Conservation (phyloP, 2,329 filamentous ascomycete genomes). For the Fusarium sp. region DNA sequence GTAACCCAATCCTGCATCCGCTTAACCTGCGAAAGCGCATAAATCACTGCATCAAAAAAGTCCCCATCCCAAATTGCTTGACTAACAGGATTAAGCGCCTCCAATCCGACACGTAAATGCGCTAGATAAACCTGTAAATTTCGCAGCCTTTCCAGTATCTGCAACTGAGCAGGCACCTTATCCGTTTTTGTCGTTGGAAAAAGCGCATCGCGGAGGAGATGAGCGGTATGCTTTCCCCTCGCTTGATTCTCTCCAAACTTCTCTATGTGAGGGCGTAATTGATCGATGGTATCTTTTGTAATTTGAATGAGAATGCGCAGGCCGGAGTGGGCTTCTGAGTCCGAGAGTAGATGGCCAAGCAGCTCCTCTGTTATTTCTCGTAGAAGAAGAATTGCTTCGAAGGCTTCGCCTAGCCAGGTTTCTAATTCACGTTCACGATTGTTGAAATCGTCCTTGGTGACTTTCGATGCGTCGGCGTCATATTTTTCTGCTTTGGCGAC, state of each 20-base stretch:
- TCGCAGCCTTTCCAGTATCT: background rate
- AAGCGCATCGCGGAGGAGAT: background rate
- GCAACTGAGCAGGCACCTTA: rapidly evolving
- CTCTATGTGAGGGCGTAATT: rapidly evolving
- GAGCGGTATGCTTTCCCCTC: rapidly evolving
- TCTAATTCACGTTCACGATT: background rate
- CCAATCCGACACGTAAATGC: rapidly evolving
- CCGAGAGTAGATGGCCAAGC: background rate
- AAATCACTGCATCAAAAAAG: background rate
- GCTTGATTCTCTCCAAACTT: background rate
- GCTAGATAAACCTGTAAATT: background rate
- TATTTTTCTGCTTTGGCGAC: background rate
- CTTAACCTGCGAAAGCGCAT: background rate
- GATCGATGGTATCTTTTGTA: background rate
- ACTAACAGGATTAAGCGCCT: background rate
- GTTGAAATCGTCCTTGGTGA: rapidly evolving
- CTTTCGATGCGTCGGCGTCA: rapidly evolving
- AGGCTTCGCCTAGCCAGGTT: background rate
- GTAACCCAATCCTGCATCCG: constrained; percentile 3
- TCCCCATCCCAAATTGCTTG: background rate
- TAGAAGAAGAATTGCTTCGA: background rate
- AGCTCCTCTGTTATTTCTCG: background rate
- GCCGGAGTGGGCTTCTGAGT: background rate
- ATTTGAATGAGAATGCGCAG: background rate
- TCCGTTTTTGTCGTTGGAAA: background rate